Evolutionary conservation across 139 green algal genomes (phyloP).

Genomic region (Trebouxia sp.): DNA sequence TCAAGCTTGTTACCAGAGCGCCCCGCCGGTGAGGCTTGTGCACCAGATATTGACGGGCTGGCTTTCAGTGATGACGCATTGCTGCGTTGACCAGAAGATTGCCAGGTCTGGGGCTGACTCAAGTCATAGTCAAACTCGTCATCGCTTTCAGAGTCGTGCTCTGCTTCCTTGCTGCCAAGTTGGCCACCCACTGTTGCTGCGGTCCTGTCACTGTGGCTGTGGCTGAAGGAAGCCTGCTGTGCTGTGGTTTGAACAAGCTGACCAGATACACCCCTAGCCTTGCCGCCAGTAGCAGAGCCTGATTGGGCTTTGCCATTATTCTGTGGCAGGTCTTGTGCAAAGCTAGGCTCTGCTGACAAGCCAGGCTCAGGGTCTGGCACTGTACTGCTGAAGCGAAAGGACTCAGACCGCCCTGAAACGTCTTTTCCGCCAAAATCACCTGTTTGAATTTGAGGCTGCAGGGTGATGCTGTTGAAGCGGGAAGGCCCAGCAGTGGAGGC

Average conservation of each 20-base stretch:
- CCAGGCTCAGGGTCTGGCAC: neutral
- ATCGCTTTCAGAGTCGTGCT: neutral
- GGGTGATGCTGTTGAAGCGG: conserved; percentile 11
- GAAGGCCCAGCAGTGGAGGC: neutral
- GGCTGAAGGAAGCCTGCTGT: too few species aligned
- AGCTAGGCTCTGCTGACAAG: conserved; percentile 8
- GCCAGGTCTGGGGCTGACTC: neutral
- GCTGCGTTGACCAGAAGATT: neutral
- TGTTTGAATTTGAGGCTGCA: neutral
- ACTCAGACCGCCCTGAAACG: neutral
- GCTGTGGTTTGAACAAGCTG: too few species aligned
- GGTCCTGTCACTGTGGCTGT: too few species aligned
- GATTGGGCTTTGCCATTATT: neutral
- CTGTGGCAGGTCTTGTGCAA: conserved; percentile 10
- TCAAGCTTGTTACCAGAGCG: too few species aligned
- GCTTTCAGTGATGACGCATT: neutral
- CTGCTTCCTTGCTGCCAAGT: neutral
- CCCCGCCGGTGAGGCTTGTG: too few species aligned
- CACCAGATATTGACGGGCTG: too few species aligned
- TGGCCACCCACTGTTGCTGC: neutral
- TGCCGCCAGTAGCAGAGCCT: too few species aligned
- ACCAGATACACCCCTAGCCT: too few species aligned
- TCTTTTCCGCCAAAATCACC: neutral
- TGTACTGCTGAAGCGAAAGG: neutral
- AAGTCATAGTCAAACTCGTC: conserved; percentile 26